Evolutionary conservation across 176 grass and related monocot genomes (phyloP), one percentile per base, ranked within the genome.

Genomic region (Guadua angustifolia): DNA sequence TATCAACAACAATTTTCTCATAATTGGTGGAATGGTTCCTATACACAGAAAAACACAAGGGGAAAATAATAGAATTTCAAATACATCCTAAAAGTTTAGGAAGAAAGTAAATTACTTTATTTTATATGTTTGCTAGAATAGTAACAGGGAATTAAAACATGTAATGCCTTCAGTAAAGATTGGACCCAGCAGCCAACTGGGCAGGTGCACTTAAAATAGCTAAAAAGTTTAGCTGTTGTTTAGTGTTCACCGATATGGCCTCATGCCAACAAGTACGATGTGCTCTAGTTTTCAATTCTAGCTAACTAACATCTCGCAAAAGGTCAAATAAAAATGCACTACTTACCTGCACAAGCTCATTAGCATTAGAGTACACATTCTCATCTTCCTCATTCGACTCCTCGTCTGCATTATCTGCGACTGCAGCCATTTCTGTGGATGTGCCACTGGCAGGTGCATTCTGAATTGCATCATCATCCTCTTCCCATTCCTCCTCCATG

Each of bases 401-500:
- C 18, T 79, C 87, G 10, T 91, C 83, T 33, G 69, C 86, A 74
- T 58, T 79, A 38, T 71, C 72, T 44, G 62, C 38, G 65, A 85
- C 76, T 15, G 85, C 40, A 65, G 82, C 38, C 21, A 73, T 52
- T 47, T 74, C 51, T 7, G 42, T 59, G 66, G 74, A 39, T 24
- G 58, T 0, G 7, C 39, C 78, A 58, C 17, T 79, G 35, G 82
- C 79, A 86, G 82, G 78, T 74, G 59, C 65, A 47, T 79, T 83
- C 58, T 90, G 81, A 72, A 89, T 57, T 9, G 26, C 87, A 84
- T 84, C 89, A 29, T 75, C 82, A 55, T 93, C 89, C 60, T 98
- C 82, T 46, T 98, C 93, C 95, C 95, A 98, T 83, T 98, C 95
- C 80, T 93, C 95, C 86, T 98, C 95, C 84, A 92, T 65, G 83